Percentiles rank a stretch among this genome's conserved stretches.
phyloP scores from a whole-genome alignment of 768 basidiomycete genomes.

The Boletales sp. region DNA sequence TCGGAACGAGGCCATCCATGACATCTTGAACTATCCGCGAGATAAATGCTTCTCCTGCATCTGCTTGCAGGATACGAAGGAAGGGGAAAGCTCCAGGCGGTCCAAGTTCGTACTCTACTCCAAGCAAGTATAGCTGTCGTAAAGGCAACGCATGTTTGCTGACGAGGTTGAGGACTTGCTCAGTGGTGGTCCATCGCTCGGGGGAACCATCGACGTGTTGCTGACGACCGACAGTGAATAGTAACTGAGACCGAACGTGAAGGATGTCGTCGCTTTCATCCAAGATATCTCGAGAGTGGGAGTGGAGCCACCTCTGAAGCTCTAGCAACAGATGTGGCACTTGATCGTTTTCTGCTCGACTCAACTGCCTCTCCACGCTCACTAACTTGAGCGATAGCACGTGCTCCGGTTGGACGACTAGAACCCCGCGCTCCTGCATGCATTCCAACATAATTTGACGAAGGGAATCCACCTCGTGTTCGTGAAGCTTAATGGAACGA shows the following conservation, averaged over 20 bases:
- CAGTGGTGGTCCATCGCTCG: constrained; percentile 39
- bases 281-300: constrained; percentile 12
- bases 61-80: neutral
- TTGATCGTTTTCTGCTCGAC: constrained; percentile 9
- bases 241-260: constrained; percentile 28
- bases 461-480: constrained; percentile 16
- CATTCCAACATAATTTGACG: constrained; percentile 28
- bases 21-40: neutral
- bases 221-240: constrained; percentile 42
- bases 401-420: constrained; percentile 45
- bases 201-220: constrained; percentile 36
- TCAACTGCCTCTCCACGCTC: constrained; percentile 16
- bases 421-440: constrained; percentile 1
- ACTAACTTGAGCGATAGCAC: constrained; percentile 46
- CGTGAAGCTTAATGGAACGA: constrained; percentile 26
- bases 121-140: neutral
- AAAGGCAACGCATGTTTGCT: neutral
- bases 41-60: neutral
- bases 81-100: neutral
- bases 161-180: constrained; percentile 31
- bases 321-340: constrained; percentile 16
- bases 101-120: neutral
- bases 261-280: too few species aligned
- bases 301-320: constrained; percentile 2
- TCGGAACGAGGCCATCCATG: neutral